Evolutionary conservation across 1,284 basidiomycete genomes (phyloP), one percentile per base, ranked within the genome.

Genomic region (Trichosporon inkin): DNA sequence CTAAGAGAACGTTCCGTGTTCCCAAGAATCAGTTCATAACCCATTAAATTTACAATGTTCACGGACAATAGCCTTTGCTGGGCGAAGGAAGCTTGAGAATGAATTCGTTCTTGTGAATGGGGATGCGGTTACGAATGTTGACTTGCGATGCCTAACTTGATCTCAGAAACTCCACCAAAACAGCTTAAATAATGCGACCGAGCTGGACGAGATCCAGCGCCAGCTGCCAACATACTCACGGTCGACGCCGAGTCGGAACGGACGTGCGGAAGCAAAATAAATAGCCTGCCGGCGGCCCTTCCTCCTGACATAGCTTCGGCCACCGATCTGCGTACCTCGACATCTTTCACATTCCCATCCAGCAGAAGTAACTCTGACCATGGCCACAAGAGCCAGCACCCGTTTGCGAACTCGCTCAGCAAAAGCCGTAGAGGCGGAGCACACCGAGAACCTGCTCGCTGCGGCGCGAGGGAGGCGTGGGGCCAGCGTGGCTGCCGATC

Each of bases 341-440:
- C 14, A n/a, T 22, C 24, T 6, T 4, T 16, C 24, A 6, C 28
- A 6, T 10, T 24, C 11, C 44, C 44, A 49, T 49, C 44, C 28
- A 49, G 22, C 13, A 5, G 22, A 28, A n/a, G 22, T 24, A 32
- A 28, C 24, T 4, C 28, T 22, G n/a, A 28, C 22, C 14, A 49
- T 49, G 44, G 44, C 62, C 4, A 61, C 65, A 6, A 65, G 70
- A 22, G 56, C 64, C 14, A 68, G 67, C 4, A 49, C 62, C 10
- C 62, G 71, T 11, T 57, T 64, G 13, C 57, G 68, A 28, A 59
- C 64, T 36, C 71, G 71, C 55, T 70, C 68, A 2, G 62, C 67
- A 36, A 62, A 69, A 32, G 70, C 66, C 0, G 35, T 71, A n/a
- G 70, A 71, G 52, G 61, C 55, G 24, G 69, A 73, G 52, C 59